phyloP scores from a whole-genome alignment of 139 green algal species.

The Chlamydomonas incerta region DNA sequence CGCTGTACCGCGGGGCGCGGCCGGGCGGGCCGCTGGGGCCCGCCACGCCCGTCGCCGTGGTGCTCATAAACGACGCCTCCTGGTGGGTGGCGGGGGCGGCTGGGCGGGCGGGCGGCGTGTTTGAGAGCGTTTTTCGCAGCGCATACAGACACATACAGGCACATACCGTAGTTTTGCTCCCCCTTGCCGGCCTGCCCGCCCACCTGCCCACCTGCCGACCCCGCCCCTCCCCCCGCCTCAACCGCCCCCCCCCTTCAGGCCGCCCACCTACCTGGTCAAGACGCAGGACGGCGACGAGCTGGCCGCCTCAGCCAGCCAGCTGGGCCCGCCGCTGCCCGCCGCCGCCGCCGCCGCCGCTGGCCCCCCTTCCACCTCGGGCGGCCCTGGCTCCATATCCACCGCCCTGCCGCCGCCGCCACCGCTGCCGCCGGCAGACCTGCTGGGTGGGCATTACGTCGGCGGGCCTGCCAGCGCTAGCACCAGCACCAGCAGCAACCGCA shows the following conservation, averaged over 20 bases:
- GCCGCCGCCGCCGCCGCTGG: neutral
- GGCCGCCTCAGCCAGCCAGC: slow-evolving; percentile 34
- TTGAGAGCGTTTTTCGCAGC: too few relatives aligned
- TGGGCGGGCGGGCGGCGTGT: too few relatives aligned
- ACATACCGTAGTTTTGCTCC: too few relatives aligned
- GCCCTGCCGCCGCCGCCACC: neutral
- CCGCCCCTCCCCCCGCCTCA: neutral
- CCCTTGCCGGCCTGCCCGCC: too few relatives aligned
- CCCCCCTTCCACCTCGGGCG: neutral
- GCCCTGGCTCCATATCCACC: too few relatives aligned
- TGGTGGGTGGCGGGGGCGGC: slow-evolving; percentile 8
- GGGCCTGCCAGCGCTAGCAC: neutral
- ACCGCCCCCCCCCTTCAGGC: slow-evolving; percentile 46
- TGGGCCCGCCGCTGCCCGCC: slow-evolving; percentile 4
- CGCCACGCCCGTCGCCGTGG: slow-evolving; percentile 33
- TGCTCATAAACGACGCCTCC: slow-evolving; percentile 42
- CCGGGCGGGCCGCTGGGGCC: neutral
- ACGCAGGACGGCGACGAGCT: slow-evolving; percentile 46
- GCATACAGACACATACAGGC: too few relatives aligned
- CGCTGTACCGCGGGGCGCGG: neutral
- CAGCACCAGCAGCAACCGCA: slow-evolving; percentile 7
- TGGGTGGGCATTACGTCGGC: too few relatives aligned
- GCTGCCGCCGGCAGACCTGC: too few relatives aligned
- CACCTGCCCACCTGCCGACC: too few relatives aligned
- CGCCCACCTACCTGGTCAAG: slow-evolving; percentile 51